phyloP scores from a whole-genome alignment of 2,329 filamentous ascomycete species.

The Karstenula rhodostoma region DNA sequence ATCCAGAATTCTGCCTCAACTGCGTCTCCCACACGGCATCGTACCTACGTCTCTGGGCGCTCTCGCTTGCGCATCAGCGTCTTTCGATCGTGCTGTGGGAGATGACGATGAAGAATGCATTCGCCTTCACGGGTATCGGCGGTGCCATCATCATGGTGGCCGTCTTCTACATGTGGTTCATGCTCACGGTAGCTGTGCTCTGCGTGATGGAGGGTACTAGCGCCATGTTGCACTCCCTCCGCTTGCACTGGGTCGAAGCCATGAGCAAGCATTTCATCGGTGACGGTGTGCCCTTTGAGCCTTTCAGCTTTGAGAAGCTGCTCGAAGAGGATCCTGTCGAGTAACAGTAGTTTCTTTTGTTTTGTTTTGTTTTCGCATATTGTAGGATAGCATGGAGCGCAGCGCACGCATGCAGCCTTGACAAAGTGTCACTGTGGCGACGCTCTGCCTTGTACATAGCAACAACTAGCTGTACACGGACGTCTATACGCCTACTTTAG shows the following conservation, averaged over 20 bases:
- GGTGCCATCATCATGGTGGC: constrained; percentile 84
- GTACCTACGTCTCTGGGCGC: constrained; percentile 96
- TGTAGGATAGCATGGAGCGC: constrained; percentile 9
- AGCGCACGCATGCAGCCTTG: not conserved
- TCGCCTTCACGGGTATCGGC: constrained; percentile 69
- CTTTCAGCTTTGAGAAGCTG: constrained; percentile 85
- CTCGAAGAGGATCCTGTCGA: constrained; percentile 76
- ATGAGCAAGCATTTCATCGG: constrained; percentile 98
- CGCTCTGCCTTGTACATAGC: constrained; percentile 17
- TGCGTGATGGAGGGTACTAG: constrained; percentile 96
- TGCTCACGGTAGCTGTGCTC: constrained; percentile 78
- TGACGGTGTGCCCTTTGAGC: constrained; percentile 82
- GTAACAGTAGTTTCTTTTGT: constrained; percentile 13
- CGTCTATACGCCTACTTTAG: not conserved
- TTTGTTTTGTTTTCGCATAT: constrained; percentile 17
- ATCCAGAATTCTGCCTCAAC: constrained; percentile 93
- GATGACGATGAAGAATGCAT: constrained; percentile 88
- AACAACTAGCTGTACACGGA: constrained; percentile 29
- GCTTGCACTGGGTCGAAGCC: constrained; percentile 95
- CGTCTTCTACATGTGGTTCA: constrained; percentile 90
- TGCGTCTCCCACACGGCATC: constrained; percentile 99
- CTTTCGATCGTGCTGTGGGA: constrained; percentile 94
- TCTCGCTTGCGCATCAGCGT: constrained; percentile 97
- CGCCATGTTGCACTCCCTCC: constrained; percentile 91
- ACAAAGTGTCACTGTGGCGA: constrained; percentile 10